A percentile compares a stretch with the other conserved stretches of the same genome.
Conservation (phyloP, 2,329 filamentous ascomycete genomes). For the Xylaria sp. region DNA sequence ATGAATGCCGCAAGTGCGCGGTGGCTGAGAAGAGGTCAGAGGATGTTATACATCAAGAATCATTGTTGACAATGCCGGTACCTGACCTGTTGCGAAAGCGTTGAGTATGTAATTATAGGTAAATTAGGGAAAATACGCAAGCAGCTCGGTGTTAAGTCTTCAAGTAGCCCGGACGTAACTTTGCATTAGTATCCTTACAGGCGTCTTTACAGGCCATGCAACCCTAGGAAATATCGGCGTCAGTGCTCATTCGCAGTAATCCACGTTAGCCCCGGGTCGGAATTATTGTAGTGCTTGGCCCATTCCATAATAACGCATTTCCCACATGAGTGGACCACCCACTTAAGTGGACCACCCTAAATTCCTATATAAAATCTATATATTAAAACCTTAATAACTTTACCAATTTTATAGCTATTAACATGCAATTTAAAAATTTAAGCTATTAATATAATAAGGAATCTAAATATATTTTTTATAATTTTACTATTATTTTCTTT, state of each 20-base stretch:
- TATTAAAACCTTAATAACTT: too few relatives aligned
- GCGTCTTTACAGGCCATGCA: neutral
- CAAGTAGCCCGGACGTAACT: neutral
- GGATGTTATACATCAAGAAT: conserved; percentile 4
- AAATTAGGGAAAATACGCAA: neutral
- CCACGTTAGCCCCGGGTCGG: conserved; percentile 8
- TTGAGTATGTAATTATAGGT: conserved; percentile 12
- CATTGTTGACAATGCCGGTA: conserved; percentile 2
- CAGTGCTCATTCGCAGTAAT: neutral
- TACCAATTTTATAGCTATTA: too few relatives aligned
- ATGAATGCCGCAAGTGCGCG: neutral
- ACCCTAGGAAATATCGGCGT: neutral
- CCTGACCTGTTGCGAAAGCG: neutral
- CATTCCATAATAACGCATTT: neutral
- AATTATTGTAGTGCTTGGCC: conserved; percentile 8
- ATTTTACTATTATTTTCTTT: too few relatives aligned
- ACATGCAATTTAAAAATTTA: too few relatives aligned
- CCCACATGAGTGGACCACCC: too few relatives aligned
- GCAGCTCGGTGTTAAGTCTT: conserved; percentile 18
- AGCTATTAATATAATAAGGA: too few relatives aligned
- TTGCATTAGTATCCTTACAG: neutral
- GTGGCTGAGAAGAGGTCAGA: neutral
- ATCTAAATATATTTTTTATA: too few relatives aligned
- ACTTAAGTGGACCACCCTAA: too few relatives aligned
- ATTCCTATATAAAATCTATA: too few relatives aligned